Percentiles rank a stretch among this genome's conserved stretches.
These are phyloP conservation scores for Ormosia semicastrata DNA, from an alignment of 306 rosid species.

Conservation along the genomic window DNA sequence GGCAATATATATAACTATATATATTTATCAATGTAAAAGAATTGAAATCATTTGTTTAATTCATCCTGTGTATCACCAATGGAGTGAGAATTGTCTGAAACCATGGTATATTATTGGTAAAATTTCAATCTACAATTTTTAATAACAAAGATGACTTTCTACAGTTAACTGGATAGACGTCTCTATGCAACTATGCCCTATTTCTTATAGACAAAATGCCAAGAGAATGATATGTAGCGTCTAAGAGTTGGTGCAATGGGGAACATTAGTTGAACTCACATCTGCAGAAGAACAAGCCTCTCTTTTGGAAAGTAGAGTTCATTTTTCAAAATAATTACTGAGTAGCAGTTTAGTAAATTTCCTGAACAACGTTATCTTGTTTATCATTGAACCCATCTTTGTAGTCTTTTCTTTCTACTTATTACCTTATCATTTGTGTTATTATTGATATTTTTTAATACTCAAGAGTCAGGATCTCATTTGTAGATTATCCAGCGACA, in stretches of 20 bases:
- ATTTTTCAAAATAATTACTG: no score
- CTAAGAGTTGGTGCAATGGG: neutral
- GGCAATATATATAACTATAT: neutral
- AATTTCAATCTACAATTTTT: neutral
- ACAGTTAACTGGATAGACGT: neutral
- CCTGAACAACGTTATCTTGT: no score
- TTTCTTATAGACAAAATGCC: neutral
- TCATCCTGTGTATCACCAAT: neutral
- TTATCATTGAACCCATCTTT: neutral
- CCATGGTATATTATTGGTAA: no score
- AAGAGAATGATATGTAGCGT: neutral
- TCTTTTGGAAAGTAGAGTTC: no score
- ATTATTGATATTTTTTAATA: neutral
- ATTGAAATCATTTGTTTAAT: neutral
- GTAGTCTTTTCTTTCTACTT: neutral
- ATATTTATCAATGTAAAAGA: neutral
- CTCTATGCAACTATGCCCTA: neutral
- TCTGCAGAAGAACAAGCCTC: no score
- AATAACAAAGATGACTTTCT: neutral
- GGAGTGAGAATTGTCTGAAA: no score
- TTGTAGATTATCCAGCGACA: neutral
- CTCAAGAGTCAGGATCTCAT: neutral
- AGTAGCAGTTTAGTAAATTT: no score
- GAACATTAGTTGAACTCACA: neutral
- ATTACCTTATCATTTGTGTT: no score